Conservation (phyloP, 1,284 basidiomycete species). For the Ceratobasidium sp. region DNA sequence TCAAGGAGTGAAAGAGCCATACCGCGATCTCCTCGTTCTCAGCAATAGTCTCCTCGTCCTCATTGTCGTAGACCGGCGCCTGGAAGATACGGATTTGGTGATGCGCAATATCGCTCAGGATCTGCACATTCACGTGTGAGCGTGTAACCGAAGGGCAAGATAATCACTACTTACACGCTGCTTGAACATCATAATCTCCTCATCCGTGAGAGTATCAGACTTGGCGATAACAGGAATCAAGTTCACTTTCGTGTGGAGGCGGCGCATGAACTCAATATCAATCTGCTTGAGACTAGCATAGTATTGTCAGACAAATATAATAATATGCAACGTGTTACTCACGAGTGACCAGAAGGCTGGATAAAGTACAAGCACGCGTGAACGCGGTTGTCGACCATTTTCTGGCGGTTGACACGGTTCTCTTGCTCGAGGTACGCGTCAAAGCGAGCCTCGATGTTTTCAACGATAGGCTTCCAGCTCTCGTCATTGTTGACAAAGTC, state of each 20-base stretch:
- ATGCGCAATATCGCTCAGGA: constrained; percentile 87
- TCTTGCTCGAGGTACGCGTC: constrained; percentile 97
- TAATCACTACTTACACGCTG: constrained; percentile 65
- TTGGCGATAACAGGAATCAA: constrained; percentile 97
- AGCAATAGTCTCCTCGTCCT: constrained; percentile 94
- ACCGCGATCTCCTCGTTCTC: constrained; percentile 93
- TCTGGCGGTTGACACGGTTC: constrained; percentile 91
- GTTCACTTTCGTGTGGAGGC: constrained; percentile 95
- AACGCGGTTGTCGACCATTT: constrained; percentile 86
- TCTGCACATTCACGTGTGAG: constrained; percentile 54
- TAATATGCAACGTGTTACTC: constrained; percentile 49
- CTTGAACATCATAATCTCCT: constrained; percentile 92
- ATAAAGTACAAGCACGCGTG: constrained; percentile 98
- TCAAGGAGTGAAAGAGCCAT: background rate
- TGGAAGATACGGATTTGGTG: constrained; percentile 97
- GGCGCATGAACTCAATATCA: constrained; percentile 97
- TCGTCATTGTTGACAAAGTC: constrained; percentile 99
- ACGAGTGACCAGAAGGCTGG: constrained; percentile 97
- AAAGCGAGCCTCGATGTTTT: constrained; percentile 95
- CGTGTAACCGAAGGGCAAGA: background rate
- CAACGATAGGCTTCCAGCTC: constrained; percentile 96
- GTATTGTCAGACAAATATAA: background rate
- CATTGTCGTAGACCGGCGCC: constrained; percentile 93
- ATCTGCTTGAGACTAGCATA: constrained; percentile 83
- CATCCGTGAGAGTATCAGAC: constrained; percentile 94